Percentiles rank a stretch among this genome's conserved stretches.
phyloP scores from a whole-genome alignment of 2,329 filamentous ascomycete species.

The Lojkania enalia region DNA sequence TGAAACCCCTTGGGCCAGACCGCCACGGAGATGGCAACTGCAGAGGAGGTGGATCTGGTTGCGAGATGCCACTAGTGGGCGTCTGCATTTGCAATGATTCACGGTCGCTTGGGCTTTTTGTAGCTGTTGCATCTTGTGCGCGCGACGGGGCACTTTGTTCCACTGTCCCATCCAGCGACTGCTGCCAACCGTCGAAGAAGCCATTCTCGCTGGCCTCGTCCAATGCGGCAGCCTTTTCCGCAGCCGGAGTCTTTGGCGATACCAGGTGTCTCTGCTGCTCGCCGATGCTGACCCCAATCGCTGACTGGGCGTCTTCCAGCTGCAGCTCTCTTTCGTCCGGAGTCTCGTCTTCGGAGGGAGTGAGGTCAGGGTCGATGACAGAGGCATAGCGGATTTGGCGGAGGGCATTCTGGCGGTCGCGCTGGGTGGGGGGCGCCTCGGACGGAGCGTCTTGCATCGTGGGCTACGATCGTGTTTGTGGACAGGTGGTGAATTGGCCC shows the following conservation, averaged over 20 bases:
- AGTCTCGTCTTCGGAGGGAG: constrained; percentile 52
- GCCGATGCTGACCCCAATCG: constrained; percentile 64
- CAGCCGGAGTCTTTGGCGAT: constrained; percentile 60
- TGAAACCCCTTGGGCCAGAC: constrained; percentile 42
- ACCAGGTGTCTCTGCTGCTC: constrained; percentile 60
- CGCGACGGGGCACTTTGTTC: constrained; percentile 15
- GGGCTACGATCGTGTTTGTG: constrained; percentile 9
- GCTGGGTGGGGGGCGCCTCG: constrained; percentile 7
- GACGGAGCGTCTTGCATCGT: constrained; percentile 27
- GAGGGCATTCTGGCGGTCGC: constrained; percentile 42
- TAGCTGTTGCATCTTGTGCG: constrained; percentile 1
- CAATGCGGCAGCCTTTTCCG: constrained; percentile 62
- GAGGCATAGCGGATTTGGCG: constrained; percentile 48
- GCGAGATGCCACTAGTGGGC: too few relatives aligned
- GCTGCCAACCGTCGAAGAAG: constrained; percentile 52
- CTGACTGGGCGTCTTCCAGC: constrained; percentile 47
- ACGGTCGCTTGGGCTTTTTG: constrained; percentile 3
- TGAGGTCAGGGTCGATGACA: constrained; percentile 44
- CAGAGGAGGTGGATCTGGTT: constrained; percentile 8
- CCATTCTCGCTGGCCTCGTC: constrained; percentile 50
- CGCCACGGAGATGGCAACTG: constrained; percentile 53
- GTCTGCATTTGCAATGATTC: neutral
- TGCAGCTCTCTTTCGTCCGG: constrained; percentile 32
- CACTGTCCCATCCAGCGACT: constrained; percentile 27
- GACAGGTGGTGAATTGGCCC: constrained; percentile 2